Evolutionary conservation across 805 yeast species (phyloP), one percentile per base, ranked within the genome.

Genomic region (Maudiozyma serrabonitensis): DNA sequence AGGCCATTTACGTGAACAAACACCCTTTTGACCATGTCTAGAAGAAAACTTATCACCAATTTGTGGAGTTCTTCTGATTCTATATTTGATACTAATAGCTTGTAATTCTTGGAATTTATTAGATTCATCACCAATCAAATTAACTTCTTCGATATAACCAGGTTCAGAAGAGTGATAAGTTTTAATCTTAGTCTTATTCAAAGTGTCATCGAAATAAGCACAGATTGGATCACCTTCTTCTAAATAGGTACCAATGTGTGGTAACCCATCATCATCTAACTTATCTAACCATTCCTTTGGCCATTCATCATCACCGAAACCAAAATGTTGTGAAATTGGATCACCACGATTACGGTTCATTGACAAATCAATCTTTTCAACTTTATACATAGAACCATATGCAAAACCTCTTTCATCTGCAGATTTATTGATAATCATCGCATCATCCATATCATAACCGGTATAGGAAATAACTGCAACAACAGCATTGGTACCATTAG

Each of bases 391-490:
- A 8, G 95, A 87, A 71, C 99, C 99, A 61, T 93, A 91, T 18
- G 95, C 98, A 57, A 93, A 93, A 0, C 99, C 99, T 68, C 99
- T 80, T 71, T 93, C 99, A 61, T 90, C 95, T 0, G 98, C 97
- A 46, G 95, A 86, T 69, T 93, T 93, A 70, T 93, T 93, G 58
- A 93, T 80, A 62, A 93, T 93, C 98, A 93, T 91, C 65, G 99
- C 99, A 70, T 93, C 99, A 73, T 93, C 99, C 98, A 93, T 93
- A 86, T 93, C 99, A 66, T 93, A 93, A 59, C 99, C 99, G 1
- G 99, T 93, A 68, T 93, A 93, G 0, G 99, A 90, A 64, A 93
- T 93, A 58, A 93, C 99, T 0, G 99, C 99, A 55, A 93, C 99
- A 52, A 93, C 96, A 2, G 99, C 99, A 65, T 93, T 93, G 55